Base-by-base conservation (phyloP, 805 yeast genomes). In the Candida multigemmis region DNA sequence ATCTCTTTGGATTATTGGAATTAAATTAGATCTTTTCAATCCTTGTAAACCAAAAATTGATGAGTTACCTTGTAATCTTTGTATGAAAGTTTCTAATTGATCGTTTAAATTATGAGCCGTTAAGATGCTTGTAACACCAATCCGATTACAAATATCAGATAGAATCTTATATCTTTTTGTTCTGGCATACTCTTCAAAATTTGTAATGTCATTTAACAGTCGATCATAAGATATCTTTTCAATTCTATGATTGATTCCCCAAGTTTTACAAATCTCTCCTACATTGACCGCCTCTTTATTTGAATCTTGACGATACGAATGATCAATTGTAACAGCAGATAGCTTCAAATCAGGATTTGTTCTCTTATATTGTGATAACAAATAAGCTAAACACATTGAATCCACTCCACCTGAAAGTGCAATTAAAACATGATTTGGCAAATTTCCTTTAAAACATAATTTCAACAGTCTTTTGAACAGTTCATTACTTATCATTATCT, bases 371-470 rank as follows among this genome's bases (percentile, higher is more conserved):
- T 52, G 46, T 1, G 55, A 34, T 4, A 77, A 46, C 12, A 79
- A 52, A 36, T 65, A 65, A 0, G 80, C 60, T 23, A 82, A 46
- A 9, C 81, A 75, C 74, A 81, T 74, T 1, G 91, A 81, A 44
- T 82, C 93, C 0, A 77, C 85, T 1, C 93, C 93, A 1, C 94
- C 94, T 10, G 85, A 75, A 1, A 82, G 64, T 0, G 86, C 85
- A 11, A 82, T 48, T 4, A 61, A 71, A 0, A 72, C 31, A 16
- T 34, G 44, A n/a, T n/a, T n/a, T n/a, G n/a, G n/a, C n/a, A n/a
- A n/a, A n/a, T n/a, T n/a, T n/a, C n/a, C n/a, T n/a, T n/a, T n/a
- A n/a, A n/a, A n/a, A n/a, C n/a, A n/a, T n/a, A n/a, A n/a, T n/a
- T 16, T 12, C 4, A 44, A 31, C 30, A 46, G 42, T 2, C 21